A percentile compares a stretch with the other conserved stretches of the same genome.
phyloP scores from a whole-genome alignment of 129 eudicot species.

The Flaveria sonorensis region DNA sequence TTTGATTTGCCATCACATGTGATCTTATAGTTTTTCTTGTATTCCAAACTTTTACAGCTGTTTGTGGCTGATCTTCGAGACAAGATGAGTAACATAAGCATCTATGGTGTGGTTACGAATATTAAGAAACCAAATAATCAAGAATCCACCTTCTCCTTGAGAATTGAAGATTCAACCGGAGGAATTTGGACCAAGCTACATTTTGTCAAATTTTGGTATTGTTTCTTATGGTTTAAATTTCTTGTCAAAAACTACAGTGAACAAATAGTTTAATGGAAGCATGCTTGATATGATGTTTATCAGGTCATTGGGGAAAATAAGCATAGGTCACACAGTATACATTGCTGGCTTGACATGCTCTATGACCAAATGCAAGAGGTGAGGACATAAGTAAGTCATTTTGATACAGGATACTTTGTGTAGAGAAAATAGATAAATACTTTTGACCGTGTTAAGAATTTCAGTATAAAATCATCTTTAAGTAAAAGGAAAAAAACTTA shows the following conservation, averaged over 20 bases:
- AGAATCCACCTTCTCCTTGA: conserved; percentile 45
- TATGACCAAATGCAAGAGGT: conserved; percentile 56
- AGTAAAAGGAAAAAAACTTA: background rate
- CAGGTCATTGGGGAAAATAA: conserved; percentile 88
- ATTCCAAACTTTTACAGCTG: conserved; percentile 61
- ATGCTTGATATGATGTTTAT: conserved; percentile 18
- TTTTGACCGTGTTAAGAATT: background rate
- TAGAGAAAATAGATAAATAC: background rate
- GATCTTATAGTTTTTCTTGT: conserved; percentile 40
- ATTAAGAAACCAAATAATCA: conserved; percentile 39
- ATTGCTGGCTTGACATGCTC: conserved; percentile 81
- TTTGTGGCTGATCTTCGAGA: conserved; percentile 74
- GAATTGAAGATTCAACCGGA: conserved; percentile 74
- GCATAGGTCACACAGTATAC: conserved; percentile 71
- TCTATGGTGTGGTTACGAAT: conserved; percentile 64
- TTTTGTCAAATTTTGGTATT: conserved; percentile 70
- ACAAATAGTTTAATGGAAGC: conserved; percentile 13
- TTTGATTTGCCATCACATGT: conserved; percentile 9
- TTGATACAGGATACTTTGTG: background rate
- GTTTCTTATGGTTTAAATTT: background rate
- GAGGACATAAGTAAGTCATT: conserved; percentile 22
- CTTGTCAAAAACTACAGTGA: background rate
- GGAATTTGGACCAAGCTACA: conserved; percentile 70
- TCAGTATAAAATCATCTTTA: background rate
- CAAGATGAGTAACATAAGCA: conserved; percentile 87